These are phyloP conservation scores for Sugiyamaella boreocaroliniensis DNA, from an alignment of 805 yeast species.

Conservation along the genomic window DNA sequence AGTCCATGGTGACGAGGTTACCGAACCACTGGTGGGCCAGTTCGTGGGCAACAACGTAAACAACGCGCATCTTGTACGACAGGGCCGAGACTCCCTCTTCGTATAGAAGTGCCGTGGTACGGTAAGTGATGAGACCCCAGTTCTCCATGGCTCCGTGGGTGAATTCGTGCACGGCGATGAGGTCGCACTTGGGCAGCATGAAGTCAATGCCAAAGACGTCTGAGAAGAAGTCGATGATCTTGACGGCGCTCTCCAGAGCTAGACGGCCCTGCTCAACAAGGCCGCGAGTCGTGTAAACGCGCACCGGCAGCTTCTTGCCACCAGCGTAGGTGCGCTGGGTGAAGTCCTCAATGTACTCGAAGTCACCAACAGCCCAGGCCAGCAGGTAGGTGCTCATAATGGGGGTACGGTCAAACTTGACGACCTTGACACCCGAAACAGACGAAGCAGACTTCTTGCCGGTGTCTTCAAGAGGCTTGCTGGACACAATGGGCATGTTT, in stretches of 20 bases:
- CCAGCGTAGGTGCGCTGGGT: constrained; percentile 36
- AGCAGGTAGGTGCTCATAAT: constrained; percentile 79
- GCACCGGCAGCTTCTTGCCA: constrained; percentile 60
- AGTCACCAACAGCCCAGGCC: constrained; percentile 77
- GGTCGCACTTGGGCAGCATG: constrained; percentile 74
- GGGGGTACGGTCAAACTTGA: constrained; percentile 75
- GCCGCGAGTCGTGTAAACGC: constrained; percentile 78
- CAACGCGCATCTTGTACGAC: constrained; percentile 62
- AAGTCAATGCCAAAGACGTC: constrained; percentile 66
- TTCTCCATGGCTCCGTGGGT: constrained; percentile 89
- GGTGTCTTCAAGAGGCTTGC: constrained; percentile 49
- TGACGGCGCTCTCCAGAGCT: constrained; percentile 69
- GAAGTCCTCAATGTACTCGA: constrained; percentile 59
- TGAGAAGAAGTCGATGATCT: constrained; percentile 68
- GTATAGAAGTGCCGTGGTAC: constrained; percentile 66
- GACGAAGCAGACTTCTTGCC: constrained; percentile 41
- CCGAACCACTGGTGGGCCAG: constrained; percentile 93
- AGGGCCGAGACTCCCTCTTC: constrained; percentile 60
- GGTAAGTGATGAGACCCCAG: constrained; percentile 64
- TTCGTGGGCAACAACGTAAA: constrained; percentile 83
- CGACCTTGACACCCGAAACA: constrained; percentile 59
- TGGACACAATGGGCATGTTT: constrained; percentile 51
- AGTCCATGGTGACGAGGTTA: constrained; percentile 82
- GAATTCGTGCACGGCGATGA: constrained; percentile 78
- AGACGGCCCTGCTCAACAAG: constrained; percentile 62